Percentiles rank a stretch among this genome's conserved stretches.
These are phyloP conservation scores for Stereum hirsutum DNA, from an alignment of 1,284 basidiomycete genomes.

Conservation along the genomic window DNA sequence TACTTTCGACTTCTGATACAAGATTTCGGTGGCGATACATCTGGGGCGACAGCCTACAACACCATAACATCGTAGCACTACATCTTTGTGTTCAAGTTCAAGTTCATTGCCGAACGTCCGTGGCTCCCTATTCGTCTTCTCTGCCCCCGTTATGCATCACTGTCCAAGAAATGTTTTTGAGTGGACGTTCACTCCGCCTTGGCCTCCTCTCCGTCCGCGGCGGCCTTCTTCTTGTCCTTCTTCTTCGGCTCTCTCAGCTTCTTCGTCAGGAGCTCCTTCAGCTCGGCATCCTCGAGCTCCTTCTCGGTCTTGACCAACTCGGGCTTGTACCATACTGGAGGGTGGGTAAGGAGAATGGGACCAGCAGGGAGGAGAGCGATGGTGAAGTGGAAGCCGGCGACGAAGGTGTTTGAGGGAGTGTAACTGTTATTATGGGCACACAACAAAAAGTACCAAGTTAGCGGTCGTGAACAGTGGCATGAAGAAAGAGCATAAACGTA, in stretches of 20 bases:
- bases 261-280: conserved; percentile 72
- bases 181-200: too few relatives aligned
- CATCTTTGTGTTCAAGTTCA: too few relatives aligned
- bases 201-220: conserved; percentile 34
- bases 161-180: too few relatives aligned
- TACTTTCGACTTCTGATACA: too few relatives aligned
- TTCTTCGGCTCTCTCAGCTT: conserved; percentile 88
- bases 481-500: conserved; percentile 32
- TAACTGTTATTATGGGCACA: conserved; percentile 36
- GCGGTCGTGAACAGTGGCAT: neutral
- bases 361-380: conserved; percentile 83
- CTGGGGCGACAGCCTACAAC: too few relatives aligned
- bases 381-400: conserved; percentile 94
- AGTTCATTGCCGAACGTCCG: too few relatives aligned
- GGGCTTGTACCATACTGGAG: conserved; percentile 88
- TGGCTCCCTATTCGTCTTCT: too few relatives aligned
- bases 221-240: conserved; percentile 78
- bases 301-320: conserved; percentile 87
- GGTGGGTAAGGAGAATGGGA: conserved; percentile 77
- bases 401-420: conserved; percentile 72
- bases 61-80: too few relatives aligned
- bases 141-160: too few relatives aligned
- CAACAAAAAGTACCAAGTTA: neutral
- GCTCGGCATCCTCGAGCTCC: conserved; percentile 79
- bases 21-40: too few relatives aligned